Base-by-base conservation (phyloP, 306 rosid species). In the Gleditsia sinensis region DNA sequence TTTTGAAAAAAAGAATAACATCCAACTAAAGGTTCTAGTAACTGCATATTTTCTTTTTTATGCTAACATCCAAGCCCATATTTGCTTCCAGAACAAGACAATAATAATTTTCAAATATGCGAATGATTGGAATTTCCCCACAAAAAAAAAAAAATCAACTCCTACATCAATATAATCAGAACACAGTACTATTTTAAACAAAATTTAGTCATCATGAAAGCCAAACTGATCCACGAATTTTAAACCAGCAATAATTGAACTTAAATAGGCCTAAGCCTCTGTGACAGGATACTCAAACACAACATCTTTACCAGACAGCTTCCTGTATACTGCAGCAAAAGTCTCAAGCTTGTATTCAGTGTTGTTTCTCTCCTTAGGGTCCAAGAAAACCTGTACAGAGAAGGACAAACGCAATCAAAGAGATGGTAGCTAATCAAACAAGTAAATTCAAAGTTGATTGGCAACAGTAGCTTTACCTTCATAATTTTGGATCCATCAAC, bases 331-430 rank as follows among this genome's bases (percentile, higher is more conserved):
- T 1, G 96, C 94, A 28, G 96, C 36, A 46, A 91, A 94, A 30
- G 92, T 89, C 64, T 94, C 98, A 69, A 94, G 82, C 90, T 94
- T 94, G 88, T 91, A 94, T 69, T 91, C 96, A 0, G 96, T 94
- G 83, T 89, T 94, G 86, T 88, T 94, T 10, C 91, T 72, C 77
- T 91, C 98, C 80, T 91, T 94, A 0, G 97, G 97, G 42, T 94
- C 98, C 86, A 94, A 86, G 85, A 83, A 86, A 28, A 93, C 94
- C 98, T 93, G 64, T 21, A 71, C 46, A 23, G 13, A 59, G 25
- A 19, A 7, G 65, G 45, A 10, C 42, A 39, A 7, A 59, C 17
- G 42, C 11, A 32, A 59, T 33, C 8, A 59, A n/a, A 60, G n/a
- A n/a, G n/a, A n/a, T 8, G 12, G 20, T 51, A 6, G 54, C 20